These are phyloP conservation scores for Retiboletus flavoniger DNA, from an alignment of 1,284 basidiomycete species.

Conservation along the genomic window DNA sequence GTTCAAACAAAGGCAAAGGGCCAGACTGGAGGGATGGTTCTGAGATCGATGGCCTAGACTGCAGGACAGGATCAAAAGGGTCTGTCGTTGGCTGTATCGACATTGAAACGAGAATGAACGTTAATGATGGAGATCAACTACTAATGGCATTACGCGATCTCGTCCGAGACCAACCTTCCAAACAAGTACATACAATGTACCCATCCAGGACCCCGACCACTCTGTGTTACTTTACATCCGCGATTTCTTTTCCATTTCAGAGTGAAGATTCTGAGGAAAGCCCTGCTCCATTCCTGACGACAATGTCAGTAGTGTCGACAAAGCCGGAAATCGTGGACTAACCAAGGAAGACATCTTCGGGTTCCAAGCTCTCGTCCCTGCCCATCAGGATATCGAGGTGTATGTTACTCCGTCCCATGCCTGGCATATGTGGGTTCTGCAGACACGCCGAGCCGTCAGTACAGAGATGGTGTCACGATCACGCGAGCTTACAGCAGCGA, in stretches of 20 bases:
- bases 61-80: constrained; percentile 19
- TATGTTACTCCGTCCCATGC: constrained; percentile 68
- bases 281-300: constrained; percentile 52
- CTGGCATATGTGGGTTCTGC: constrained; percentile 66
- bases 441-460: constrained; percentile 1
- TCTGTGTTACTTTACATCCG: constrained; percentile 48
- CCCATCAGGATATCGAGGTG: constrained; percentile 91
- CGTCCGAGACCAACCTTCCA: constrained; percentile 12
- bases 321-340: constrained; percentile 25
- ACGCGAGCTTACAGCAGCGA: constrained; percentile 54
- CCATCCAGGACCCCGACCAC: constrained; percentile 9
- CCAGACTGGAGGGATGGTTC: constrained; percentile 46
- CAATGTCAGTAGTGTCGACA: constrained; percentile 5
- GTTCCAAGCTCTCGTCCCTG: constrained; percentile 78
- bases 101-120: constrained; percentile 17
- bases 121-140: constrained; percentile 10
- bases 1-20: constrained; percentile 68
- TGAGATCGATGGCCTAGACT: constrained; percentile 41
- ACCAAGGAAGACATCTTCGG: constrained; percentile 75
- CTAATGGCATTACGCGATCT: background rate
- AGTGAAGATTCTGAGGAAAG: constrained; percentile 59
- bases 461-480: background rate
- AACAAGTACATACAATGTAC: constrained; percentile 29
- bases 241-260: constrained; percentile 71
- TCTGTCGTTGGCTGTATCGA: constrained; percentile 23